A percentile compares a stretch with the other conserved stretches of the same genome.
Conservation (phyloP, 2,329 filamentous ascomycete species). For the Lasiodiplodia citricola region DNA sequence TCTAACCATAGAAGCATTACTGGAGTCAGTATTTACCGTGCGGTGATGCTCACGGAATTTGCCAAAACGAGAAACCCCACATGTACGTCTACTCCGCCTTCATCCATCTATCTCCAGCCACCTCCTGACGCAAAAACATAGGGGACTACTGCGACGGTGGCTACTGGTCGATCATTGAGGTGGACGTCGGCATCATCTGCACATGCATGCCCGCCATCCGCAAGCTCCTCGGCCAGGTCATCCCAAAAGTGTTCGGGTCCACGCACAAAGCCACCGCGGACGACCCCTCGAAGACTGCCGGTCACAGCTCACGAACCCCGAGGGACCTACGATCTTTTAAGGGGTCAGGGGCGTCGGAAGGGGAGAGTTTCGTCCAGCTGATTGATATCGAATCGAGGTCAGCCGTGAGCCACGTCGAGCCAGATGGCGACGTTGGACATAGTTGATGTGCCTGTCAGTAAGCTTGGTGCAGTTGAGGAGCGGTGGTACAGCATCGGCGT, state of each 20-base stretch:
- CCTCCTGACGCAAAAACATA: background rate
- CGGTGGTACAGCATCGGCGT: too few species aligned
- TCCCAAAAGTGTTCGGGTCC: background rate
- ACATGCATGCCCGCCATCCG: conserved; percentile 10
- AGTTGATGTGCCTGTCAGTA: too few species aligned
- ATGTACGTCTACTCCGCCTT: background rate
- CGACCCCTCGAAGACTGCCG: background rate
- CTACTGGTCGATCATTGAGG: conserved; percentile 12
- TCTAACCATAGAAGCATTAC: background rate
- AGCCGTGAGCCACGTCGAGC: background rate
- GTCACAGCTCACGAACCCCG: background rate
- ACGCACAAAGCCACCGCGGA: background rate
- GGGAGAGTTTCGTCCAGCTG: conserved; percentile 1
- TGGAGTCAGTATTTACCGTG: conserved; percentile 9
- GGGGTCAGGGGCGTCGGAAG: background rate
- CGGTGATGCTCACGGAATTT: background rate
- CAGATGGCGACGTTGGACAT: too few species aligned
- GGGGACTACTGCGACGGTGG: conserved; percentile 10
- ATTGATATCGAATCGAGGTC: conserved; percentile 7
- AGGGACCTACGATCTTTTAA: background rate
- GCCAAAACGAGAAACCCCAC: conserved; percentile 5
- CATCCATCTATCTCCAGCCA: too few species aligned
- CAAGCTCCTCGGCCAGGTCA: background rate
- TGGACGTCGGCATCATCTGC: conserved; percentile 2
- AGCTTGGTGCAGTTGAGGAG: too few species aligned